phyloP scores from a whole-genome alignment of 2,329 filamentous ascomycete genomes.

The Fusarium nematophilum region DNA sequence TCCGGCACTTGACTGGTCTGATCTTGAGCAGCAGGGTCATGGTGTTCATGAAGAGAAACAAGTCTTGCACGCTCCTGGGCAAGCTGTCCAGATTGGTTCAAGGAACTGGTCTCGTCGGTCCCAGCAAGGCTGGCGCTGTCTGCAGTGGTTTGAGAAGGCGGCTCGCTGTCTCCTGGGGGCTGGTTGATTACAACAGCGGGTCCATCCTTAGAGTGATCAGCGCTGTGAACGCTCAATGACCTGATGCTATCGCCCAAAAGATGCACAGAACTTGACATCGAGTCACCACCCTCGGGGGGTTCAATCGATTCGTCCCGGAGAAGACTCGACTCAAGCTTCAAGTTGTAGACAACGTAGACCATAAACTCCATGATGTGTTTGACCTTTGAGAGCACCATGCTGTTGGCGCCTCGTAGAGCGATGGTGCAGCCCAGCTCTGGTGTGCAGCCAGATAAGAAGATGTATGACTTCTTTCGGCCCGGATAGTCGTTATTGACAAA shows the following conservation, averaged over 20 bases:
- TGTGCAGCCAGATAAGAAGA: slow-evolving; percentile 91
- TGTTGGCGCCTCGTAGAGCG: slow-evolving; percentile 84
- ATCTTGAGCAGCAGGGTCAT: slow-evolving; percentile 58
- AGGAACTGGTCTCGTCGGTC: slow-evolving; percentile 45
- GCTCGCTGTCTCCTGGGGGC: slow-evolving; percentile 52
- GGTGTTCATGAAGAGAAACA: slow-evolving; percentile 56
- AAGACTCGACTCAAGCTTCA: slow-evolving; percentile 93
- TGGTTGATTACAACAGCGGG: slow-evolving; percentile 50
- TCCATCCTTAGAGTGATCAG: slow-evolving; percentile 44
- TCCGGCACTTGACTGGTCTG: slow-evolving; percentile 74
- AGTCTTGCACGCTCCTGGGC: slow-evolving; percentile 44
- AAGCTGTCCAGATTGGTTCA: slow-evolving; percentile 40
- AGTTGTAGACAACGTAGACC: slow-evolving; percentile 98
- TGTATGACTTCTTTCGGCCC: slow-evolving; percentile 90
- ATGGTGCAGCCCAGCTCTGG: slow-evolving; percentile 95
- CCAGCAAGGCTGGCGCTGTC: slow-evolving; percentile 45
- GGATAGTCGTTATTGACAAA: slow-evolving; percentile 83
- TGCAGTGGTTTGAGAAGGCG: slow-evolving; percentile 48
- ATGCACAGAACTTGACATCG: slow-evolving; percentile 54
- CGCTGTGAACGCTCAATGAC: slow-evolving; percentile 48
- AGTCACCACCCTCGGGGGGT: slow-evolving; percentile 71
- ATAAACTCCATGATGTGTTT: slow-evolving; percentile 98
- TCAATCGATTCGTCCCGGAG: slow-evolving; percentile 93
- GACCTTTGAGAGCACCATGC: slow-evolving; percentile 77
- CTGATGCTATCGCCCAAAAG: slow-evolving; percentile 54